Conservation (phyloP, 345 rosid genomes). For the Xanthoceras sorbifolium region DNA sequence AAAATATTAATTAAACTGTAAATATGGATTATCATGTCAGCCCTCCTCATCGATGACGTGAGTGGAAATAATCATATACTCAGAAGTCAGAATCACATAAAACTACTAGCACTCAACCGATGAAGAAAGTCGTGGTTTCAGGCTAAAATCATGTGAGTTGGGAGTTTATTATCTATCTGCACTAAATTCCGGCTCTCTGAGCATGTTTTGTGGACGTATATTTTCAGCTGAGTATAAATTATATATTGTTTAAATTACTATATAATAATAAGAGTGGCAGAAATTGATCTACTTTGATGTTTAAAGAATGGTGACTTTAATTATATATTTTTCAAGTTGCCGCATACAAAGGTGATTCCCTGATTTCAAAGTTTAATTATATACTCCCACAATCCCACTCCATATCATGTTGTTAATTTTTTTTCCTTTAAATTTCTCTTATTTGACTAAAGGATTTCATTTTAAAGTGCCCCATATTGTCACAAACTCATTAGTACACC, state of each 20-base stretch:
- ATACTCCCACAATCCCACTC: too few relatives aligned
- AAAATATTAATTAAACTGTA: conserved; percentile 23
- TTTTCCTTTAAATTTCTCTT: too few relatives aligned
- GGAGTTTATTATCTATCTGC: neutral
- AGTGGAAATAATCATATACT: conserved; percentile 15
- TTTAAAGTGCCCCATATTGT: too few relatives aligned
- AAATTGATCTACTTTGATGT: too few relatives aligned
- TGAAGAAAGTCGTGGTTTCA: neutral
- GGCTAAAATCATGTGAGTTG: neutral
- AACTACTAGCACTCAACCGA: neutral
- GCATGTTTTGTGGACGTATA: neutral
- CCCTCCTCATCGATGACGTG: neutral
- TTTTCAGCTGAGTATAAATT: too few relatives aligned
- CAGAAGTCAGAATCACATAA: neutral
- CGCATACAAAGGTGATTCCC: neutral
- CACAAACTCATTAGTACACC: too few relatives aligned
- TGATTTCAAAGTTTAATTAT: neutral
- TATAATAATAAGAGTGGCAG: too few relatives aligned
- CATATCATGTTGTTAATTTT: neutral
- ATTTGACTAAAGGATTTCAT: too few relatives aligned
- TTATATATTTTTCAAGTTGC: neutral
- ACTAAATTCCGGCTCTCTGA: neutral
- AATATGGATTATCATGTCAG: conserved; percentile 32
- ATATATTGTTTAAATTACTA: too few relatives aligned
- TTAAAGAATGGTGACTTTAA: too few relatives aligned